Evolutionary conservation across 192 early-diverging fungal genomes (phyloP).

Genomic region (Coemansia aciculifera): DNA sequence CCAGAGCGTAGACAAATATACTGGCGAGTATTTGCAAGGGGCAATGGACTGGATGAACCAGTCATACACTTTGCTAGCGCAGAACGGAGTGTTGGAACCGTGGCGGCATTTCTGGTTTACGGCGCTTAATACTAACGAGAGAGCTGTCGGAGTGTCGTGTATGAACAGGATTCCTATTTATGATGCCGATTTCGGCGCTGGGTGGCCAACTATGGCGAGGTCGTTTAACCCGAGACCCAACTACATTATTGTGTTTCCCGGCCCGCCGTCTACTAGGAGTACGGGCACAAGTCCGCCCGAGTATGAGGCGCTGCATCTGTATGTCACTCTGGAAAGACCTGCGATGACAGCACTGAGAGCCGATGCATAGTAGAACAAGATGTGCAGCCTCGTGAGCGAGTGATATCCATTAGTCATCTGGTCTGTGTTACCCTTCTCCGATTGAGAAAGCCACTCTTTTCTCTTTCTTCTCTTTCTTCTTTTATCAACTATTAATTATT

Average conservation of each 20-base stretch:
- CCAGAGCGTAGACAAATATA: constrained; percentile 24
- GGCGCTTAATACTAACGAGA: constrained; percentile 28
- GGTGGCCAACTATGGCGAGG: constrained; percentile 36
- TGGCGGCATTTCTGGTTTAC: constrained; percentile 54
- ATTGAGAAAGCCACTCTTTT: background rate
- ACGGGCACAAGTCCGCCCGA: background rate
- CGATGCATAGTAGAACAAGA: constrained; percentile 20
- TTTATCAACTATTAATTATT: constrained; percentile 2
- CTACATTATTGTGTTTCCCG: constrained; percentile 50
- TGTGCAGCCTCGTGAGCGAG: constrained; percentile 35
- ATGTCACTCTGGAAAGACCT: constrained; percentile 34
- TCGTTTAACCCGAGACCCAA: constrained; percentile 47
- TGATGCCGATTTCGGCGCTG: constrained; percentile 43
- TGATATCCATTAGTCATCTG: background rate
- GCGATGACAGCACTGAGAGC: constrained; percentile 39
- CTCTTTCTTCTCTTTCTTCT: constrained; percentile 6
- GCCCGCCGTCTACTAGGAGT: constrained; percentile 15
- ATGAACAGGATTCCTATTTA: constrained; percentile 50
- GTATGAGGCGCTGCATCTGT: constrained; percentile 35
- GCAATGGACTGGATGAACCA: constrained; percentile 41
- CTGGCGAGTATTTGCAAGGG: constrained; percentile 25
- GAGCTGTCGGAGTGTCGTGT: constrained; percentile 39
- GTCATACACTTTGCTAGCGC: constrained; percentile 18
- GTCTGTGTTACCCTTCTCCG: background rate
- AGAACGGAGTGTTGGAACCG: constrained; percentile 22